Base-by-base conservation (phyloP, 768 basidiomycete genomes). In the Lentinula sp. region DNA sequence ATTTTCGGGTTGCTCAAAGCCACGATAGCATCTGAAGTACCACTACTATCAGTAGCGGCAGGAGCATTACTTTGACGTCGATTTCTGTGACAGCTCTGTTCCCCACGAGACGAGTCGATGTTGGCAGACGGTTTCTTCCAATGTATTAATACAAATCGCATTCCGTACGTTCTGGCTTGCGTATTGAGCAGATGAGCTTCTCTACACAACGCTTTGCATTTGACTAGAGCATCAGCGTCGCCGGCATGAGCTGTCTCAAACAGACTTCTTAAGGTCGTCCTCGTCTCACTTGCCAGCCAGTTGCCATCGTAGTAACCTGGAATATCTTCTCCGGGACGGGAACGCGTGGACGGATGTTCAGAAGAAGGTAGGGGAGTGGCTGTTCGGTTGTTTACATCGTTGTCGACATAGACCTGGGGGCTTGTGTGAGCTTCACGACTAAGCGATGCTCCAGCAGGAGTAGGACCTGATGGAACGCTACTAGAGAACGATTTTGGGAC, bases 101-200 rank as follows among this genome's bases (percentile, higher is more conserved):
- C 16, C n/a, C 6, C 5, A 59, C 32, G 70, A 52, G 32, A 35
- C 31, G 42, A 57, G 23, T 7, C 4, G 5, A 16, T 23, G 57
- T 16, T n/a, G 11, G 31, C 45, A 21, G 46, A 71, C n/a, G 53
- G 35, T 28, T 37, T 55, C 18, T 43, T 46, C 59, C 59, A 60
- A 9, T 43, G 21, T 4, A 23, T 37, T 3, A 60, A 18, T 7
- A 60, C 37, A 28, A 50, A 21, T 40, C 50, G 31, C 39, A 39
- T 35, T 18, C 49, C 59, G 28, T 8, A 51, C 7, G 59, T 52
- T 23, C 46, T 60, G 13, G 15, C 40, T 9, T 35, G 13, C 28
- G 35, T 5, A 13, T 6, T 15, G 15, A 15, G 18, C 32, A 35
- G 9, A n/a, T 60, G 59, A 10, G 59, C 59, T 40, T 60, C 59